phyloP scores from a whole-genome alignment of 768 basidiomycete genomes.

The Termitomyces sp. region DNA sequence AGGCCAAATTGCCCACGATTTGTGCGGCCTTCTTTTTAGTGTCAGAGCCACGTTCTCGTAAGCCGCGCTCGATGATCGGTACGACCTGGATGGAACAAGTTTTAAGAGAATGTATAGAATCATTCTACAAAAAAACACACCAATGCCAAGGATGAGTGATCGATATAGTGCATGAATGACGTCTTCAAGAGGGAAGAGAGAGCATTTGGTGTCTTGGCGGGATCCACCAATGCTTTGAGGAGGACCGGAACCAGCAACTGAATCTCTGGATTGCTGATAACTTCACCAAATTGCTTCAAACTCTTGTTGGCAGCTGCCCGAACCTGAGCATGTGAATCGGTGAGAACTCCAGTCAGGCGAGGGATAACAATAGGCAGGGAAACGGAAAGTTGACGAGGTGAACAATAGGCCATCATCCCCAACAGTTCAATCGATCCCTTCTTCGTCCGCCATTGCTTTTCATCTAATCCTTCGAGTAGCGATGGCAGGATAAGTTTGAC shows the following conservation, averaged over 20 bases:
- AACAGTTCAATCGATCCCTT: constrained; percentile 95
- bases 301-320: constrained; percentile 90
- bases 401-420: constrained; percentile 99
- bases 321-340: constrained; percentile 97
- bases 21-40: constrained; percentile 94
- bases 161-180: constrained; percentile 97
- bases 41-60: constrained; percentile 89
- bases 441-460: constrained; percentile 98
- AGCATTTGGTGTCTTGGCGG: constrained; percentile 83
- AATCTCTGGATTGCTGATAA: constrained; percentile 97
- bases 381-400: constrained; percentile 89
- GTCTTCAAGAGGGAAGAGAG: constrained; percentile 86
- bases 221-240: constrained; percentile 94
- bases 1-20: constrained; percentile 96
- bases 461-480: constrained; percentile 85
- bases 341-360: constrained; percentile 89
- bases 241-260: constrained; percentile 85
- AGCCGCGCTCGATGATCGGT: constrained; percentile 90
- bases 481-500: constrained; percentile 94
- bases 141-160: constrained; percentile 92
- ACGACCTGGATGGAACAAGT: constrained; percentile 59
- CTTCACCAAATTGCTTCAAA: constrained; percentile 97
- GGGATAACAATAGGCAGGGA: constrained; percentile 97
- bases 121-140: constrained; percentile 38
- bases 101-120: neutral